Base-by-base conservation (phyloP, 768 basidiomycete species). In the Aureoboletus auriporus region DNA sequence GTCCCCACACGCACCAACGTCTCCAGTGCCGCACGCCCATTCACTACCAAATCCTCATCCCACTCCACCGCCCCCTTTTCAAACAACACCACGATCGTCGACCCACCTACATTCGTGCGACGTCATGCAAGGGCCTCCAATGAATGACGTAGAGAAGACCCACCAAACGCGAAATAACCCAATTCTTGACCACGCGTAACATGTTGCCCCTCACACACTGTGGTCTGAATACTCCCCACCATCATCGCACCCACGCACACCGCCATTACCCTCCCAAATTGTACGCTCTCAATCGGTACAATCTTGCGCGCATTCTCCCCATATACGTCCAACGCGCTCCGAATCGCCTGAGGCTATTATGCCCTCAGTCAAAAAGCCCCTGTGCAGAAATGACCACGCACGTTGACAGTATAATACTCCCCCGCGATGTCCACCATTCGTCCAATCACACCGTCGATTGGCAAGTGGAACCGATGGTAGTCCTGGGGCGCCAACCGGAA, bases 371-470 rank as follows among this genome's bases (percentile, higher is more conserved):
- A 38, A 4, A 23, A 23, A 23, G 20, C 20, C 20, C 20, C 20
- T 23, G 20, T 23, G 20, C 20, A 23, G 20, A 23, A 23, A 14
- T 8, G 10, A 71, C 80, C 2, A 74, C 85, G 42, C 55, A 89
- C 88, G 48, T 93, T 95, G 52, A 96, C 95, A 0, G 96, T 97
- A 68, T 96, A 98, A 68, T 96, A 97, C 61, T 95, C 92, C 6
- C 95, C 95, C 3, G 82, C 55, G 46, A 97, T 88, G 59, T 87
- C 78, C 6, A 80, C 83, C 82, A 93, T 91, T 30, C 73, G 73
- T 14, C 93, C 94, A 27, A 98, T 79, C 33, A 65, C 79, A 0
- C 93, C 93, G 51, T 90, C 89, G 17, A 94, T 88, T 0, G 91
- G 89, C 0, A 80, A 80, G 63, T 91, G 89, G 77, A 93, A 96